Percentiles rank a stretch among this genome's conserved stretches.
phyloP scores from a whole-genome alignment of 345 rosid species.

The Pugionium dolabratum region DNA sequence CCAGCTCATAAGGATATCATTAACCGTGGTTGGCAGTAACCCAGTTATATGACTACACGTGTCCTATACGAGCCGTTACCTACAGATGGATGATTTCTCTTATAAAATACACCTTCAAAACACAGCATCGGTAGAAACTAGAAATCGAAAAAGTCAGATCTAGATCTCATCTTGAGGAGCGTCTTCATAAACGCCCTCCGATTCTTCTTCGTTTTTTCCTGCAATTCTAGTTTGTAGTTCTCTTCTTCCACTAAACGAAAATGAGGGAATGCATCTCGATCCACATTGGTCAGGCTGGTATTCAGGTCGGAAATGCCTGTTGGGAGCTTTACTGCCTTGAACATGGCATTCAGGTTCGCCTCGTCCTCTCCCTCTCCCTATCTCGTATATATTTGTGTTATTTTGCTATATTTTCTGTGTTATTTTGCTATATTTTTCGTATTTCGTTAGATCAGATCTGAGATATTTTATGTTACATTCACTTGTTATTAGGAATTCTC shows the following conservation, averaged over 20 bases:
- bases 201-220: slow-evolving; percentile 23
- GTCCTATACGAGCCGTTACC: slow-evolving; percentile 27
- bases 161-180: slow-evolving; percentile 44
- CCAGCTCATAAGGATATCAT: slow-evolving; percentile 27
- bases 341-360: slow-evolving; percentile 67
- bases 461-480: neutral
- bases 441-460: neutral
- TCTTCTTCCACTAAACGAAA: slow-evolving; percentile 25
- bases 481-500: neutral
- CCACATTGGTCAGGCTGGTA: slow-evolving; percentile 84
- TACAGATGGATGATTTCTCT: neutral
- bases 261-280: slow-evolving; percentile 80
- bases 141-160: slow-evolving; percentile 19
- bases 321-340: slow-evolving; percentile 72
- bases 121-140: neutral
- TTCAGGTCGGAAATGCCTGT: slow-evolving; percentile 80
- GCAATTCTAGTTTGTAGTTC: neutral
- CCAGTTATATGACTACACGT: slow-evolving; percentile 42
- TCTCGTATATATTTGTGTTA: neutral
- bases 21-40: slow-evolving; percentile 5
- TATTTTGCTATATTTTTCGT: neutral
- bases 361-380: neutral
- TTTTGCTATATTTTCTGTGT: neutral
- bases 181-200: slow-evolving; percentile 63
- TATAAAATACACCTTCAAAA: slow-evolving; percentile 35